phyloP scores from a whole-genome alignment of 345 rosid genomes.

The Excoecaria cochinchinensis region DNA sequence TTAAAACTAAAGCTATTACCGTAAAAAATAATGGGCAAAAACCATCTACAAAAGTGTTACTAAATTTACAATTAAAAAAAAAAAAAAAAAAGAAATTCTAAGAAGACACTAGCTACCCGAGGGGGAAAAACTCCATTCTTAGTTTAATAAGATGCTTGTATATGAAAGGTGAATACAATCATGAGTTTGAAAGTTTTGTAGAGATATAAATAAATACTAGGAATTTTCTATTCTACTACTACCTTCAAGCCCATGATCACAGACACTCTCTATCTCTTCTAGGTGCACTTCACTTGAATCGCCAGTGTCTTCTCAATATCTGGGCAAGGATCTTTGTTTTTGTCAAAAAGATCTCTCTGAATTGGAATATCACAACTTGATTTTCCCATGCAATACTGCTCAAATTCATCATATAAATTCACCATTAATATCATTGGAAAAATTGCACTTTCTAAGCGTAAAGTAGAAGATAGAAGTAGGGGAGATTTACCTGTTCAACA shows the following conservation, averaged over 20 bases:
- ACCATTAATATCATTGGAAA: background rate
- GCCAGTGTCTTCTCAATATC: constrained; percentile 50
- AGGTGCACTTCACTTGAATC: constrained; percentile 64
- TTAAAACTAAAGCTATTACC: too few relatives aligned
- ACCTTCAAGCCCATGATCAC: background rate
- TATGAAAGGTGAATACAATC: too few relatives aligned
- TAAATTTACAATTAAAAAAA: too few relatives aligned
- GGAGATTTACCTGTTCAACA: constrained; percentile 49
- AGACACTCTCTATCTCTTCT: constrained; percentile 8
- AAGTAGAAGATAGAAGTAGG: too few relatives aligned
- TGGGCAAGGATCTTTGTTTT: constrained; percentile 45
- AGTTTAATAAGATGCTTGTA: too few relatives aligned
- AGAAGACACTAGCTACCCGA: too few relatives aligned
- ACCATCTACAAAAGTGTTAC: too few relatives aligned
- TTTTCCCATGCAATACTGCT: constrained; percentile 68
- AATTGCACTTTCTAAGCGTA: background rate
- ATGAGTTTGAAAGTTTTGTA: too few relatives aligned
- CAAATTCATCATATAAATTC: background rate
- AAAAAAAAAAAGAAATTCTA: too few relatives aligned
- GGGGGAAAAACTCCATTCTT: too few relatives aligned
- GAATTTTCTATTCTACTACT: background rate
- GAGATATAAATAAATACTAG: background rate
- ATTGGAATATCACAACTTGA: constrained; percentile 49
- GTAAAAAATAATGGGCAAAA: too few relatives aligned
- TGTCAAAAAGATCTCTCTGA: constrained; percentile 36